Evolutionary conservation across 2,329 filamentous ascomycete genomes (phyloP).

Genomic region (Clarireedia paspali): DNA sequence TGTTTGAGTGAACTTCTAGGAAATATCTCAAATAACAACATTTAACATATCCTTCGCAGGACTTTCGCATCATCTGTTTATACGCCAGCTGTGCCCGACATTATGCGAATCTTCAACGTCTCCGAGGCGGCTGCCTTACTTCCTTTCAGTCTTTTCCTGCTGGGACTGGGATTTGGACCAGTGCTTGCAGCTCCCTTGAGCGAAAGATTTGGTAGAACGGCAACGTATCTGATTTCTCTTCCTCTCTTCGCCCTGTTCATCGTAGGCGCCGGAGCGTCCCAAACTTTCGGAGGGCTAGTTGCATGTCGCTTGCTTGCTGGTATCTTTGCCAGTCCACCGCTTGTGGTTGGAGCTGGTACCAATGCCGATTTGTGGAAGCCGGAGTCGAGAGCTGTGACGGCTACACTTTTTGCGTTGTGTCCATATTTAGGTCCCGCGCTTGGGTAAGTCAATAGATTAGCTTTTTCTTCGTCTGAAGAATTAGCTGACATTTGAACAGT

Average conservation of each 20-base stretch:
- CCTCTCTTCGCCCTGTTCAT: background rate
- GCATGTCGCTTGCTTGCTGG: slow-evolving; percentile 53
- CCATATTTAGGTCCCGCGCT: slow-evolving; percentile 31
- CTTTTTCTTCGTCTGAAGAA: background rate
- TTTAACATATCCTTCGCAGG: background rate
- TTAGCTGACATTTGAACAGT: slow-evolving; percentile 1
- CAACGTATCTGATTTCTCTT: background rate
- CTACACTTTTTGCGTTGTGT: slow-evolving; percentile 41
- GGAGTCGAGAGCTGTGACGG: slow-evolving; percentile 48
- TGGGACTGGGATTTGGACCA: background rate
- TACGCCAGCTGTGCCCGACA: background rate
- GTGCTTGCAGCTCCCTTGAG: background rate
- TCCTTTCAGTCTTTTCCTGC: background rate
- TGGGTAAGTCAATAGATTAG: background rate
- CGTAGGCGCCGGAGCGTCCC: background rate
- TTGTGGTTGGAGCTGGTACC: slow-evolving; percentile 54
- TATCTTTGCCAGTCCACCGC: slow-evolving; percentile 22
- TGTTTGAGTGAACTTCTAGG: background rate
- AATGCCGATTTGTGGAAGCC: slow-evolving; percentile 56
- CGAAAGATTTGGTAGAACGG: background rate
- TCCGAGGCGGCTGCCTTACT: background rate
- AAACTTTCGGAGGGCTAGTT: background rate
- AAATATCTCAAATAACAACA: background rate
- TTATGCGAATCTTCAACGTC: background rate
- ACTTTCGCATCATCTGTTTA: background rate